phyloP scores from a whole-genome alignment of 1,284 basidiomycete species.

The Melampsora americana region DNA sequence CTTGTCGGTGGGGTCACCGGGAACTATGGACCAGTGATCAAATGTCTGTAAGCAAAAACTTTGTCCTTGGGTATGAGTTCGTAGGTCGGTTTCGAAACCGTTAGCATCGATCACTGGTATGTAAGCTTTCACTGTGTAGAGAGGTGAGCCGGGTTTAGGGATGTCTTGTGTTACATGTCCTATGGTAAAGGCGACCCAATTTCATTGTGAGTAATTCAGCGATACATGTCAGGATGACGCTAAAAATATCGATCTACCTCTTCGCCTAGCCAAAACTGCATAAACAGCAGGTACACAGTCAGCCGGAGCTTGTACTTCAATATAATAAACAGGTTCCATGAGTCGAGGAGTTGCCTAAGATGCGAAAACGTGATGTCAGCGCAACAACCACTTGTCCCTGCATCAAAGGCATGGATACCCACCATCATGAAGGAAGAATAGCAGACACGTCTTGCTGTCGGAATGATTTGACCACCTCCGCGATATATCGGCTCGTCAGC shows the following conservation, averaged over 20 bases:
- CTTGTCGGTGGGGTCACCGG: conserved; percentile 94
- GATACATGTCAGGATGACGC: background rate
- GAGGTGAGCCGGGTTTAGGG: conserved; percentile 91
- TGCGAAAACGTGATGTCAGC: background rate
- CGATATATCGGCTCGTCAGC: conserved; percentile 94
- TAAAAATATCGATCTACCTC: conserved; percentile 54
- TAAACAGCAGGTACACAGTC: conserved; percentile 97
- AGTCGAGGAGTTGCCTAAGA: conserved; percentile 54
- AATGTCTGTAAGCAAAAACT: conserved; percentile 95
- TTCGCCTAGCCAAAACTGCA: conserved; percentile 88
- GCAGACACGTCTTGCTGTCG: conserved; percentile 92
- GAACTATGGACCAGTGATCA: conserved; percentile 97
- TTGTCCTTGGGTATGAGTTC: conserved; percentile 95
- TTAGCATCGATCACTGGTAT: conserved; percentile 98
- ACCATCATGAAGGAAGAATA: conserved; percentile 99
- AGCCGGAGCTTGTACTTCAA: conserved; percentile 97
- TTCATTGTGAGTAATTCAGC: background rate
- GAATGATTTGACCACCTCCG: conserved; percentile 96
- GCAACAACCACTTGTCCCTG: background rate
- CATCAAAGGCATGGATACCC: conserved; percentile 49
- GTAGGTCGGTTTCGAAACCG: conserved; percentile 95
- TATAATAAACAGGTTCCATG: conserved; percentile 94
- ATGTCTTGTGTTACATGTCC: conserved; percentile 97
- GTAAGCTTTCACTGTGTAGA: conserved; percentile 95
- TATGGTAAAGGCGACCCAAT: background rate